Conservation (phyloP, 2,329 filamentous ascomycete species). For the Thermomyces lanuginosus region DNA sequence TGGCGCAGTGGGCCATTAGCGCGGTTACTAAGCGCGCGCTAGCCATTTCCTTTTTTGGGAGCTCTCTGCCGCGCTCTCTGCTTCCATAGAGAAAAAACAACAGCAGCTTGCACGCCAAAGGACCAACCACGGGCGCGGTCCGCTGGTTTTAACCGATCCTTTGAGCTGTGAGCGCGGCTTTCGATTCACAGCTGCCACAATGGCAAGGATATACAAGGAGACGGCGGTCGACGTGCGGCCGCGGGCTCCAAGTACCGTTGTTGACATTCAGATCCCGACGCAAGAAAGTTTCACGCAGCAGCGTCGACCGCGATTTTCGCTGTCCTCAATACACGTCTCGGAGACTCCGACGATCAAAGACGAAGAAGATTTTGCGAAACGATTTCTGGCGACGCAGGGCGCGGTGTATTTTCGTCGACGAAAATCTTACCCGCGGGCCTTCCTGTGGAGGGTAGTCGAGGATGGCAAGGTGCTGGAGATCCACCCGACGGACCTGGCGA, state of each 20-base stretch:
- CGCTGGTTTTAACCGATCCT: no score
- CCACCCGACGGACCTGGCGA: slow-evolving; percentile 65
- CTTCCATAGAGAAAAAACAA: no score
- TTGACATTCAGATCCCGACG: slow-evolving; percentile 50
- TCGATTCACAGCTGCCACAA: no score
- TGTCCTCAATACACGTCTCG: slow-evolving; percentile 28
- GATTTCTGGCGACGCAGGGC: slow-evolving; percentile 58
- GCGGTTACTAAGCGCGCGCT: background rate
- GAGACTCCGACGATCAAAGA: slow-evolving; percentile 40
- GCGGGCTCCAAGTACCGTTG: slow-evolving; percentile 49
- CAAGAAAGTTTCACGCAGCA: slow-evolving; percentile 31
- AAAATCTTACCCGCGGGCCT: slow-evolving; percentile 61
- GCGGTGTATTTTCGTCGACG: slow-evolving; percentile 72
- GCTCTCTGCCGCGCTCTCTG: background rate
- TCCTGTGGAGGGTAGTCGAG: slow-evolving; percentile 81
- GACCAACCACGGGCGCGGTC: slow-evolving; percentile 1
- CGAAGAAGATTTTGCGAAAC: slow-evolving; percentile 48
- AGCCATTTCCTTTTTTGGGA: background rate
- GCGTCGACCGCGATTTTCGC: slow-evolving; percentile 29
- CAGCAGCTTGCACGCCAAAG: slow-evolving; percentile 1
- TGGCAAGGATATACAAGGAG: slow-evolving; percentile 70
- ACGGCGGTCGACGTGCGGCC: slow-evolving; percentile 70
- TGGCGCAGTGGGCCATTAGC: no score
- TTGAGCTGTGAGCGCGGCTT: no score
- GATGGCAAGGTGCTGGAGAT: slow-evolving; percentile 67